Percentiles rank a stretch among this genome's conserved stretches.
Conservation (phyloP, 148 eudicot species). For the Vaccinium myrtillus region DNA sequence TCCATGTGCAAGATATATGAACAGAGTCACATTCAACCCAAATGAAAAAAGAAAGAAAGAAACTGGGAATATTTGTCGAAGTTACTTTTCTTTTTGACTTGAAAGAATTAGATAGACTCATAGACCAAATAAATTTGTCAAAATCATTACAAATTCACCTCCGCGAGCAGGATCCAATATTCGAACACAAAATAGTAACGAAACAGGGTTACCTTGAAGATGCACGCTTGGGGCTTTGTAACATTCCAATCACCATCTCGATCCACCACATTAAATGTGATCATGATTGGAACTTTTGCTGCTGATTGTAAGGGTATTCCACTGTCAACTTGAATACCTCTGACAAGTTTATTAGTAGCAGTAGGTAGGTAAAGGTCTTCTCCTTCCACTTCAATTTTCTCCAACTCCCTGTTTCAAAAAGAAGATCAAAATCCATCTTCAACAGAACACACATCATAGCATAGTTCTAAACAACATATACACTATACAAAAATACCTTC, state of each 20-base stretch:
- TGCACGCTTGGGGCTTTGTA: constrained; percentile 94
- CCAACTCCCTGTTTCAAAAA: constrained; percentile 66
- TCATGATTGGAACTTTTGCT: constrained; percentile 99
- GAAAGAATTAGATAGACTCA: constrained; percentile 6
- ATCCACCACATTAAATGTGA: constrained; percentile 91
- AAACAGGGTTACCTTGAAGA: constrained; percentile 70
- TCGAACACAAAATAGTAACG: background rate
- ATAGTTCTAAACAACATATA: background rate
- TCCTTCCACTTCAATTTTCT: constrained; percentile 72
- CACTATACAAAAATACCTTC: constrained; percentile 49
- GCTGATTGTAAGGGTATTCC: constrained; percentile 98
- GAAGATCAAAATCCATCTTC: constrained; percentile 14
- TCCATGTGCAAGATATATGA: background rate
- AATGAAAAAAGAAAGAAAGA: background rate
- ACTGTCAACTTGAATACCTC: constrained; percentile 92
- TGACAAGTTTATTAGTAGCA: constrained; percentile 82
- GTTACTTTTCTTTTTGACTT: background rate
- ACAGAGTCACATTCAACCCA: background rate
- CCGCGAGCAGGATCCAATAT: background rate
- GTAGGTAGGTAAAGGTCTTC: constrained; percentile 94
- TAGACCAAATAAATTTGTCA: background rate
- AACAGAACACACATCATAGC: background rate
- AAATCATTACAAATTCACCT: background rate
- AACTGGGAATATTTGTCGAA: background rate
- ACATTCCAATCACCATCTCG: constrained; percentile 58